These are phyloP conservation scores for Acanthamoeba sp. DNA, from an alignment of 208 protist genomes.

Conservation along the genomic window DNA sequence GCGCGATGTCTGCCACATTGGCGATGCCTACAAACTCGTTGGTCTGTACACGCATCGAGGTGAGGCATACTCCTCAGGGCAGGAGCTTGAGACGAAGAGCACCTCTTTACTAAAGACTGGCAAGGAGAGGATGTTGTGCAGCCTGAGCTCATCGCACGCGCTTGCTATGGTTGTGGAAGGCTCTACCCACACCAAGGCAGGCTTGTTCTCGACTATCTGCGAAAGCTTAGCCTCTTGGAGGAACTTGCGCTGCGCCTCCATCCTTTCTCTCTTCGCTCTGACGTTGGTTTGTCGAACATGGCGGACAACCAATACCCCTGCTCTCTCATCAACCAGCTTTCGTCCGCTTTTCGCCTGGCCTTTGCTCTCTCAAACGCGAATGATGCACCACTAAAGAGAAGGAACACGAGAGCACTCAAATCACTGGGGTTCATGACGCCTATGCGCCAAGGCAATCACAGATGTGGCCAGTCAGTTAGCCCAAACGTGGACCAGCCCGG, in stretches of 20 bases:
- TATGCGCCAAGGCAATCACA: background rate
- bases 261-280: background rate
- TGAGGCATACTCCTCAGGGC: background rate
- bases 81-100: background rate
- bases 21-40: conserved; percentile 16
- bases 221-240: background rate
- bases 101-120: conserved; percentile 17
- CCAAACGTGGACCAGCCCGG: conserved; percentile 74
- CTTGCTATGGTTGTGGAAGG: background rate
- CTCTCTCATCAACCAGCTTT: background rate
- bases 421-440: background rate
- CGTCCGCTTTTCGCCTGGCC: background rate
- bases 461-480: background rate
- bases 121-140: conserved; percentile 13
- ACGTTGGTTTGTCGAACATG: background rate
- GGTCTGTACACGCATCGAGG: background rate
- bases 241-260: conserved; percentile 25
- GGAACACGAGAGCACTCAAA: no score
- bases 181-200: background rate
- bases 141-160: conserved; percentile 10
- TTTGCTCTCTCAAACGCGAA: no score
- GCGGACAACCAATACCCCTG: no score
- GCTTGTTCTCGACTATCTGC: background rate
- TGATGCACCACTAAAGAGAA: no score
- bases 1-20: conserved; percentile 21